Evolutionary conservation across 805 yeast genomes (phyloP), one percentile per base, ranked within the genome.

Genomic region (Candida ascalaphidarum): DNA sequence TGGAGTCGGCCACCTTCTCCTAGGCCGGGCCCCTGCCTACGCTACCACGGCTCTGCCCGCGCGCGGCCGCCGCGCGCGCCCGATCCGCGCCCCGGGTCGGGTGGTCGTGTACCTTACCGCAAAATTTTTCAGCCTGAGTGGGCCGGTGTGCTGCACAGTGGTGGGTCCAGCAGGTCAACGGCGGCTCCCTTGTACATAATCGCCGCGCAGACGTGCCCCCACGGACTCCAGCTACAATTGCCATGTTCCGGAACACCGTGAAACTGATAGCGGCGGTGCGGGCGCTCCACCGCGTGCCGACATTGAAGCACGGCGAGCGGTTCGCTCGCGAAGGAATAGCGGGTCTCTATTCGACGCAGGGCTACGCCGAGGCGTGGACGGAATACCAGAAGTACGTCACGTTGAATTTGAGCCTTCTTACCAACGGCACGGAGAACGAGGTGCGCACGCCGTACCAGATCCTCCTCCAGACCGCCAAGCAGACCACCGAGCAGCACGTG

Each of bases 351-450:
- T 61, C 81, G 5, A 46, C 76, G 2, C 50, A 65, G 31, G 95
- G 85, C 19, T 83, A 77, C 57, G 58, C 77, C 33, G 55, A 68
- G 3, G 81, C 86, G 3, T 89, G 96, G 96, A 58, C 58, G 4
- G 81, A 86, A 31, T 78, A 84, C 53, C 98, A 89, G 58, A 64
- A 61, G 29, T 74, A 60, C 36, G 55, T 76, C 30, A 68, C 81
- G 32, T 65, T 76, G 40, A 72, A 74, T 31, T 58, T 82, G 39
- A 67, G 79, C 13, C 56, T 71, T 39, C 58, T 72, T 27, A 81
- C 94, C 2, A 71, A 69, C 27, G 96, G 94, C 11, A 82, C 95
- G 1, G 79, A 75, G 31, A 69, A 77, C 50, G 96, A 85, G 53
- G 69, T 81, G 6, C 74, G 81, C 49, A 59, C 69, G 12, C 89